Evolutionary conservation across 2,329 filamentous ascomycete genomes (phyloP).

Genomic region (Teratosphaeria viscida): DNA sequence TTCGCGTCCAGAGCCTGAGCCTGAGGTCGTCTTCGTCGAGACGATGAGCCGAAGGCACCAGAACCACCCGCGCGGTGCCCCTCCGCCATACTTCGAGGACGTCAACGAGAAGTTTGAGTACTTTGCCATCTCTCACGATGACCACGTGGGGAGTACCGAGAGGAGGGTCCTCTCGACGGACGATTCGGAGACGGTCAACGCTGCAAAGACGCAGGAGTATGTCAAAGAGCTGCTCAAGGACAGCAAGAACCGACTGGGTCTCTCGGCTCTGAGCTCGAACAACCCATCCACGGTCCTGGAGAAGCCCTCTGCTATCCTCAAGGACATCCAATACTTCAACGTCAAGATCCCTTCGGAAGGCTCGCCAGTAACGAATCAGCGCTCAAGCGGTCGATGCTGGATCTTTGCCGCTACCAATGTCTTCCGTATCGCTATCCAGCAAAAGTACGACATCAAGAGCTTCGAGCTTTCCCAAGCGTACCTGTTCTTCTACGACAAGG

Average conservation of each 20-base stretch:
- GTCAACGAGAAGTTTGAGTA: slow-evolving; percentile 27
- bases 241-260: slow-evolving; percentile 55
- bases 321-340: slow-evolving; percentile 74
- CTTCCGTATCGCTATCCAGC: slow-evolving; percentile 80
- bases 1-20: slow-evolving; percentile 10
- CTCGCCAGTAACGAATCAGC: slow-evolving; percentile 73
- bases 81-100: slow-evolving; percentile 8
- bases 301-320: slow-evolving; percentile 51
- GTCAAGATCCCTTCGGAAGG: slow-evolving; percentile 73
- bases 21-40: neutral
- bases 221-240: slow-evolving; percentile 25
- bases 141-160: slow-evolving; percentile 1
- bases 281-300: slow-evolving; percentile 57
- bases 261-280: slow-evolving; percentile 60
- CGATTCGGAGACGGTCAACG: slow-evolving; percentile 19
- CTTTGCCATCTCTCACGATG: slow-evolving; percentile 18
- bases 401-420: slow-evolving; percentile 87
- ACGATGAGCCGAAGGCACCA: neutral
- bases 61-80: neutral
- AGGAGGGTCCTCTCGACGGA: neutral
- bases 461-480: slow-evolving; percentile 86
- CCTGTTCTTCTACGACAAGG: slow-evolving; percentile 88
- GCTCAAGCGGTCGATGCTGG: slow-evolving; percentile 76
- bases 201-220: slow-evolving; percentile 20
- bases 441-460: slow-evolving; percentile 62